Base-by-base conservation (phyloP, 345 rosid species). In the Eutrema japonicum region DNA sequence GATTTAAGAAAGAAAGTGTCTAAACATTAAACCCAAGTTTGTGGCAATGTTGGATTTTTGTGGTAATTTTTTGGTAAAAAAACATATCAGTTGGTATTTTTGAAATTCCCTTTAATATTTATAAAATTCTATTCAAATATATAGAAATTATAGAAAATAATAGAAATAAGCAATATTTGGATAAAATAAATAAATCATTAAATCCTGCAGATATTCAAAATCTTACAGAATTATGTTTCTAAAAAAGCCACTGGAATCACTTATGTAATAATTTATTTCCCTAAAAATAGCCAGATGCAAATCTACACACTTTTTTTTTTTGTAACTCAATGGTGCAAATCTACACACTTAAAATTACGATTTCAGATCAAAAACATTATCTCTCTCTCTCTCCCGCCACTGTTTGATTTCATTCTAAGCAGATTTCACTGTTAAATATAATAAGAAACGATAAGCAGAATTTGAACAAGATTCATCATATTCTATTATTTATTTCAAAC, bases 121-220 rank as follows among this genome's bases (percentile, higher is more conserved):
- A 12, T 22, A 51, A 64, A 49, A 2, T 37, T 36, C 46, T 49
- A 22, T 9, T 36, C 29, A 65, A 40, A 51, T 52, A 10, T 40
- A 52, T 1, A 52, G 1, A 66, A 13, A 51, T 50, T 22, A 22
- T 2, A 22, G 2, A 22, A 22, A 22, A 22, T n/a, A 22, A 52
- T 9, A 52, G 14, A 67, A 66, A 67, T 40, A 52, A 6, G 16
- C 61, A 52, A n/a, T 52, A 52, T 52, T 52, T 40, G 48, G 61
- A 67, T 41, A 67, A n/a, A 40, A 65, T 18, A 16, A 66, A 18
- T 2, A 2, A 36, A 66, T 4, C 14, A 29, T 42, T 52, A 51
- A 53, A 40, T 14, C 5, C 8, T 40, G 1, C 14, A 51, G 35
- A 66, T 51, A 66, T 5, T 3, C 8, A 66, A 32, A 51, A 66